These are phyloP conservation scores for Leishmania braziliensis DNA, from an alignment of 208 protist species.

Conservation along the genomic window DNA sequence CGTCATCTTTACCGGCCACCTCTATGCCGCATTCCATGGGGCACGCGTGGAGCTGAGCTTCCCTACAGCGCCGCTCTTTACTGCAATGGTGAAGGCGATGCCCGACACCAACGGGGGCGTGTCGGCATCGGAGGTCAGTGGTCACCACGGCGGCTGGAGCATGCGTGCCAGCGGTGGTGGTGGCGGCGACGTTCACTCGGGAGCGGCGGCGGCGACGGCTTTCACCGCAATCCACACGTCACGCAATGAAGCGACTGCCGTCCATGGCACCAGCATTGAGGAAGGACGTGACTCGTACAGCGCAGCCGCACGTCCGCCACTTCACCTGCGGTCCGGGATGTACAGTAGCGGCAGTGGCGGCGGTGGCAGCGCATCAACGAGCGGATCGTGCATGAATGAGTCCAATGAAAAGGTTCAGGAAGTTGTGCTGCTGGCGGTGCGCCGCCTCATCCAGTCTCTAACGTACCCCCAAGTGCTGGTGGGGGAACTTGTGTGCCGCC, in stretches of 20 bases:
- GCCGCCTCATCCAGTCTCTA: conserved; percentile 46
- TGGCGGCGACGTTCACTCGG: background rate
- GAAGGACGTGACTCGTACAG: background rate
- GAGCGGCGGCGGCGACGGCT: background rate
- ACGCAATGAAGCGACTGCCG: conserved; percentile 20
- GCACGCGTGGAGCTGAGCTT: conserved; percentile 70
- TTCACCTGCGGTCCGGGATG: background rate
- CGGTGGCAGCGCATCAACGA: background rate
- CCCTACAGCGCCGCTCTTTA: conserved; percentile 65
- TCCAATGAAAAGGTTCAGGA: conserved; percentile 77
- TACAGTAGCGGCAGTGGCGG: background rate
- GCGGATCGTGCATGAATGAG: conserved; percentile 29
- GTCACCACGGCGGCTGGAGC: conserved; percentile 1
- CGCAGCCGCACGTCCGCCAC: conserved; percentile 5
- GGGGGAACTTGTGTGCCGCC: conserved; percentile 27
- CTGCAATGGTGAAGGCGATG: conserved; percentile 51
- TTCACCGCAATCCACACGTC: conserved; percentile 31
- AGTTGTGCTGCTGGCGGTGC: conserved; percentile 67
- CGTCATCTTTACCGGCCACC: conserved; percentile 52
- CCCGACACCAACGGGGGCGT: conserved; percentile 8
- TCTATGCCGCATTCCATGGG: conserved; percentile 65
- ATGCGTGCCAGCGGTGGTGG: background rate
- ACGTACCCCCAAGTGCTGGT: conserved; percentile 74
- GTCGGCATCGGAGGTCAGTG: background rate
- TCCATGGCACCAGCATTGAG: background rate